phyloP scores from a whole-genome alignment of 192 early-diverging fungal genomes.

The Coemansia sp. region DNA sequence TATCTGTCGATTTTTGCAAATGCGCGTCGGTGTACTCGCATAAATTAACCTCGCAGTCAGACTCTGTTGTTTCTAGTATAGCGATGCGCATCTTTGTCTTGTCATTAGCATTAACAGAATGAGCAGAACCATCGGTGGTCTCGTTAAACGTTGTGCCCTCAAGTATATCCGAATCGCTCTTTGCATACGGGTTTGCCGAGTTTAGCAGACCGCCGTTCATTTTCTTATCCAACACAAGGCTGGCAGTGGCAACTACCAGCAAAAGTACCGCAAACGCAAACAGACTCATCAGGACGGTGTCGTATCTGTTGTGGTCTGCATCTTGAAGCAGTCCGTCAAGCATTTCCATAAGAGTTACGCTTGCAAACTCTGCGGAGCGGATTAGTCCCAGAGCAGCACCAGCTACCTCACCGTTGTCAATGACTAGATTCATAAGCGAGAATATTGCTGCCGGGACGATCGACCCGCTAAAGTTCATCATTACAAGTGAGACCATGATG shows the following conservation, averaged over 20 bases:
- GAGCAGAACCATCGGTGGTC: neutral
- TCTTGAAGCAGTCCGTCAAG: slow-evolving; percentile 53
- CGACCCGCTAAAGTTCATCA: slow-evolving; percentile 44
- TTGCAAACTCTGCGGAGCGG: slow-evolving; percentile 50
- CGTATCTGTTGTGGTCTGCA: slow-evolving; percentile 49
- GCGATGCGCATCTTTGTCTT: too few relatives aligned
- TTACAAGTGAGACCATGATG: slow-evolving; percentile 32
- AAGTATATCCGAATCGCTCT: neutral
- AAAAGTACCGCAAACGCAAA: slow-evolving; percentile 38
- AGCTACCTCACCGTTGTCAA: slow-evolving; percentile 47
- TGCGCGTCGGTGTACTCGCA: neutral
- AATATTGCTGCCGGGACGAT: slow-evolving; percentile 47
- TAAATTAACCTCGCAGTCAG: too few relatives aligned
- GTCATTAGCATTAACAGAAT: too few relatives aligned
- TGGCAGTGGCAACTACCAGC: slow-evolving; percentile 27
- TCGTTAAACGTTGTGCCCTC: slow-evolving; percentile 2
- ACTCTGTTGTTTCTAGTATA: too few relatives aligned
- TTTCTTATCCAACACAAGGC: slow-evolving; percentile 24
- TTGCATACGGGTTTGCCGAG: slow-evolving; percentile 35
- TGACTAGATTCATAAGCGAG: slow-evolving; percentile 47
- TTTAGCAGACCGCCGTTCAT: slow-evolving; percentile 34
- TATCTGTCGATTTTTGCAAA: neutral
- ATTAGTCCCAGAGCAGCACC: slow-evolving; percentile 52
- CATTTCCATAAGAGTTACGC: slow-evolving; percentile 54
- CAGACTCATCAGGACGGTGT: slow-evolving; percentile 47